These are phyloP conservation scores for Prunus campanulata DNA, from an alignment of 306 rosid species.

Conservation along the genomic window DNA sequence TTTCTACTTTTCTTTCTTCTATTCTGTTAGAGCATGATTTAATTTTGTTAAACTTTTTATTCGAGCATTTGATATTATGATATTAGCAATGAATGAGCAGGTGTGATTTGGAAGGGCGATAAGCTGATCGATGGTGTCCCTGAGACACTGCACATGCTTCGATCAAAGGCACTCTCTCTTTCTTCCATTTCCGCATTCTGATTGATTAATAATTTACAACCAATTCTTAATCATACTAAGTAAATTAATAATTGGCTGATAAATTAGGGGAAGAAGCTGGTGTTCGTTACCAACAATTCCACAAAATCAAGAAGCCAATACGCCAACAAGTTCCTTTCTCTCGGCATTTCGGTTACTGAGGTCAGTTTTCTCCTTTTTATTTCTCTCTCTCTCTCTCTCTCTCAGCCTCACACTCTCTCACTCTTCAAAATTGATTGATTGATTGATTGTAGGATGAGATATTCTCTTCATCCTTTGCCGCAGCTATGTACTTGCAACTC, in stretches of 20 bases:
- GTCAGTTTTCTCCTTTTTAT: constrained; percentile 13
- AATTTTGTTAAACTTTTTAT: neutral
- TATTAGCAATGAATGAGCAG: constrained; percentile 22
- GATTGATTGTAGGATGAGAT: constrained; percentile 62
- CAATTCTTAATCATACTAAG: no score
- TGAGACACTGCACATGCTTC: constrained; percentile 67
- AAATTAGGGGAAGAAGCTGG: constrained; percentile 70
- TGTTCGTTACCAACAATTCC: constrained; percentile 87
- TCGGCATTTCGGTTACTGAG: constrained; percentile 75
- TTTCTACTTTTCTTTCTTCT: neutral
- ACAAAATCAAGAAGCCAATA: constrained; percentile 62
- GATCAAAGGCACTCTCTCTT: constrained; percentile 47
- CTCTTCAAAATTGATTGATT: neutral
- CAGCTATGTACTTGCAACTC: constrained; percentile 89
- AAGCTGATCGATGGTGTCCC: constrained; percentile 69
- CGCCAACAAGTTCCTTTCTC: constrained; percentile 70
- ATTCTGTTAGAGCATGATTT: neutral
- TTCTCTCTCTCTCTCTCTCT: no score
- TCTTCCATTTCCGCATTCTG: neutral
- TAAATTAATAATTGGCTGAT: no score
- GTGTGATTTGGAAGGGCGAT: constrained; percentile 94
- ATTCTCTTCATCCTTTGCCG: constrained; percentile 91
- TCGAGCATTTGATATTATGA: neutral
- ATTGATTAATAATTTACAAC: no score
- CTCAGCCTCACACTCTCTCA: neutral